Evolutionary conservation across 768 basidiomycete genomes (phyloP).

Genomic region (Tulasnella sp.): DNA sequence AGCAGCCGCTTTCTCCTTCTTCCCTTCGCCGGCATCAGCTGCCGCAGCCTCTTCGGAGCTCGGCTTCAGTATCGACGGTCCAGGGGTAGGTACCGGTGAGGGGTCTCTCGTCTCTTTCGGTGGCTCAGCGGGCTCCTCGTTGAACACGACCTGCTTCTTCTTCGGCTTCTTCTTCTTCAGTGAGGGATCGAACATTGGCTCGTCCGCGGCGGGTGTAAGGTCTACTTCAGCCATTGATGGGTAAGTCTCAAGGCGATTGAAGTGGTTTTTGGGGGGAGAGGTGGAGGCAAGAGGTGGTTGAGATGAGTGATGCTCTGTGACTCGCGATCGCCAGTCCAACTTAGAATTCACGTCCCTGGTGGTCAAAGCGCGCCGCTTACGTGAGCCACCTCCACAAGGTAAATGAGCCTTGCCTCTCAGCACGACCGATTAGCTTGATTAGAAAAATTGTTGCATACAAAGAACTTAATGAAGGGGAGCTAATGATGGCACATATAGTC

Average conservation of each 20-base stretch:
- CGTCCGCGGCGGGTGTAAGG: conserved; percentile 54
- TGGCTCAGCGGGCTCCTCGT: conserved; percentile 78
- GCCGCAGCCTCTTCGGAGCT: conserved; percentile 32
- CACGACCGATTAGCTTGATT: too few species aligned
- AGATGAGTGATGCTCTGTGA: background rate
- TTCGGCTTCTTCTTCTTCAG: conserved; percentile 71
- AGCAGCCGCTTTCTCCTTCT: conserved; percentile 32
- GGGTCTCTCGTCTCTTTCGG: conserved; percentile 38
- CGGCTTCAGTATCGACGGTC: conserved; percentile 27
- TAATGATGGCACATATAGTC: too few species aligned
- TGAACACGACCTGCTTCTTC: conserved; percentile 82
- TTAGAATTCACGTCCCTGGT: background rate
- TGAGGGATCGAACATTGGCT: conserved; percentile 78
- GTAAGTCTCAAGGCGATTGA: background rate
- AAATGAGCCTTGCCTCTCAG: background rate
- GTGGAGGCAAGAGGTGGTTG: background rate
- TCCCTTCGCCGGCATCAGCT: conserved; percentile 33
- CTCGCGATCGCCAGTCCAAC: conserved; percentile 1
- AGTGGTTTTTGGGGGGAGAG: background rate
- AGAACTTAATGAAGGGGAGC: too few species aligned
- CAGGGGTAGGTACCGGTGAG: conserved; percentile 2
- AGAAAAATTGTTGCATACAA: too few species aligned
- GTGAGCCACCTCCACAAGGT: background rate
- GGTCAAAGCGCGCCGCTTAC: background rate
- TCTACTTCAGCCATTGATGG: conserved; percentile 4